phyloP scores from a whole-genome alignment of 2,329 filamentous ascomycete species.

The Clonostachys sp. region DNA sequence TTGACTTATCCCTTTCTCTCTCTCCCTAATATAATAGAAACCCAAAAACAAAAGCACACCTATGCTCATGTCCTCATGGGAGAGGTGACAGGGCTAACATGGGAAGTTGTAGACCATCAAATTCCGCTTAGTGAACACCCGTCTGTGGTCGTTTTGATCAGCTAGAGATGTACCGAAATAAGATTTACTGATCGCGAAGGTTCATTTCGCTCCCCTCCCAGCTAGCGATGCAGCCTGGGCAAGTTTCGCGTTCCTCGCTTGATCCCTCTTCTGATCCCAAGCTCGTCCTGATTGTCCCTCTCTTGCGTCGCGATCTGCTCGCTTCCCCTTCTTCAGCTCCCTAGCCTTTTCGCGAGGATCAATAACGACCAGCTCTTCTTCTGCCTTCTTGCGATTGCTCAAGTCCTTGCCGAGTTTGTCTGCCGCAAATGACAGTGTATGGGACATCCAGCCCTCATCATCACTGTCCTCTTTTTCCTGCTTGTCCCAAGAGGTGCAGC shows the following conservation, averaged over 20 bases:
- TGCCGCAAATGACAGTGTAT: constrained; percentile 79
- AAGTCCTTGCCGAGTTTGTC: constrained; percentile 90
- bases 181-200: not conserved
- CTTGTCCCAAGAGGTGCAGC: constrained; percentile 80
- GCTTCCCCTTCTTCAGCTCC: constrained; percentile 63
- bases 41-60: not conserved
- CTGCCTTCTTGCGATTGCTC: constrained; percentile 84
- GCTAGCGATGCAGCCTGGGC: constrained; percentile 46
- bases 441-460: constrained; percentile 77
- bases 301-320: constrained; percentile 49
- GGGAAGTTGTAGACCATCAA: not conserved
- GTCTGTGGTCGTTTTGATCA: not conserved
- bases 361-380: constrained; percentile 88
- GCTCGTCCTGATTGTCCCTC: constrained; percentile 48
- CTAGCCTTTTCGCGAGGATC: constrained; percentile 82
- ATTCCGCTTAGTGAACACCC: not conserved
- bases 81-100: not conserved
- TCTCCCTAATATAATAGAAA: not conserved
- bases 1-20: too few species aligned
- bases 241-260: constrained; percentile 52
- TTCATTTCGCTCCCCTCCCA: constrained; percentile 51
- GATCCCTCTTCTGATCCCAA: constrained; percentile 45
- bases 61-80: not conserved
- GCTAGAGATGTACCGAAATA: not conserved
- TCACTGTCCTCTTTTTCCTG: constrained; percentile 53